Base-by-base conservation (phyloP, 805 yeast genomes). In the Suhomyces kilbournensis region DNA sequence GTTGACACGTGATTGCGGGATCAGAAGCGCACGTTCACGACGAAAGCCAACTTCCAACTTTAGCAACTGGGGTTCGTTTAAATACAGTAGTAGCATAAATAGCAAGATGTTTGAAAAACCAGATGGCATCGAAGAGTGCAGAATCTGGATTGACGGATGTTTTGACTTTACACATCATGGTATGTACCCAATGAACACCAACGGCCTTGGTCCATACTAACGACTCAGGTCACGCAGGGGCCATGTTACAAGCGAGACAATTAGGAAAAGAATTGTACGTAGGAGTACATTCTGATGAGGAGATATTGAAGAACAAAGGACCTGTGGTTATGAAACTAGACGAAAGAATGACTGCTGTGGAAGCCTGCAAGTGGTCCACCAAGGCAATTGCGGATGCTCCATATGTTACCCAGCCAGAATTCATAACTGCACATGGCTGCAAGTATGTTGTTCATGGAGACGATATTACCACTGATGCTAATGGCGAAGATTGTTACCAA, bases 81-180 rank as follows among this genome's bases (percentile, higher is more conserved):
- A 12, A 22, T 22, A 9, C 10, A 42, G 17, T n/a, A 32, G 7
- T n/a, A 32, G 35, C 35, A 32, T n/a, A 32, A 9, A n/a, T 23
- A 15, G 46, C 47, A 26, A 20, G 32, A 74, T 74, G 77, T 74
- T 56, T 59, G 75, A 64, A 51, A 62, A 71, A 59, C 79, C 78
- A 23, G 71, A 61, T 44, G 79, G 77, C 26, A 74, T 75, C 22
- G 77, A 73, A 49, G 59, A 77, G 38, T 62, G 75, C 47, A 71
- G 86, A 48, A 86, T 93, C 54, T 94, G 99, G 99, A 83, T 94
- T 26, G 99, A 94, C 68, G 99, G 99, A 0, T 94, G 99, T 67
- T 94, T 94, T 71, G 99, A 94, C 69, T 94, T 94, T 72, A 90
- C 96, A 42, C 99, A 94, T 67, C 98, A 94, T 64, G 98, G 96